Evolutionary conservation across 2,329 filamentous ascomycete genomes (phyloP), one percentile per base, ranked within the genome.

Genomic region (Scorias spongiosa): DNA sequence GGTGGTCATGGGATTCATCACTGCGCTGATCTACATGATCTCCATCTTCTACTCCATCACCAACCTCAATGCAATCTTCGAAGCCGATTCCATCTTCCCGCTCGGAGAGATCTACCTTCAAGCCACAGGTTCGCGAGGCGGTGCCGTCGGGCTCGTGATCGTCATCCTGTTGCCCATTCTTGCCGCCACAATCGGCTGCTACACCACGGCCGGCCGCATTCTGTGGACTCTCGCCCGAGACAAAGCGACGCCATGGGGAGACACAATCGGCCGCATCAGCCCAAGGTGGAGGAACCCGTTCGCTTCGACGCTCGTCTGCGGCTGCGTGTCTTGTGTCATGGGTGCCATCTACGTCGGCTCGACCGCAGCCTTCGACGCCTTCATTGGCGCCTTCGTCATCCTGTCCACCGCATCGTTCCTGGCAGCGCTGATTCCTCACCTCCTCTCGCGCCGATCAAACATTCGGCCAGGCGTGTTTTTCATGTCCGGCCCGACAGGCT

Each of bases 261-360:
- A 50, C 2, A 70, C 63, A 51, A 60, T 78, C 30, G 63, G 66
- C 2, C 54, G 63, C 2, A 66, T 84, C 51, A 52, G 63, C 55
- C 49, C 62, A 0, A 60, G 51, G 0, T 66, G 66, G 48, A 62
- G 68, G 10, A 72, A 70, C 44, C 76, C 76, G 0, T 68, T 75
- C 48, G 71, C 74, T 48, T 71, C 76, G 0, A 77, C 73, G 0
- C 44, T 79, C 1, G 62, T 66, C 8, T 72, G 69, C 63, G 61
- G 66, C 3, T 48, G 62, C 36, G 59, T 70, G 43, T 70, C 70
- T 18, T 76, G 76, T 0, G 56, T 78, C 2, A 64, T 84, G 0
- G 78, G 77, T 0, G 68, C 67, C 37, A 77, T 84, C 39, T 82
- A 81, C 49, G 69, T 84, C 1, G 79, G 74, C n/a, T 76, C 68